phyloP scores from a whole-genome alignment of 257 asterid genomes.

The Solanum stenotomum region DNA sequence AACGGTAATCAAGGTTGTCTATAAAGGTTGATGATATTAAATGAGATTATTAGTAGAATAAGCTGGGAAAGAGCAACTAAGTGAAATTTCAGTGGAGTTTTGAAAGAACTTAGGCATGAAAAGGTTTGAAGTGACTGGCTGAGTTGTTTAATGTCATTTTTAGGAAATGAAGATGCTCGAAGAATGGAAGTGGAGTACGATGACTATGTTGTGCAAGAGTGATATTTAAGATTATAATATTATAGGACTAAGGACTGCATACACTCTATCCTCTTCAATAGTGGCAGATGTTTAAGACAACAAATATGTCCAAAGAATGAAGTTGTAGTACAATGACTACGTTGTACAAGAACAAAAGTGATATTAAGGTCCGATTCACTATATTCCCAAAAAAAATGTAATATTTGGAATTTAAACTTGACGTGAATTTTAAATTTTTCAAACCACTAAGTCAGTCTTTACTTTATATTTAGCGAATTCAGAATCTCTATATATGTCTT shows the following conservation, averaged over 20 bases:
- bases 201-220: background rate
- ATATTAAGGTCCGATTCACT: background rate
- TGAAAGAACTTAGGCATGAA: background rate
- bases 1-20: slow-evolving; percentile 17
- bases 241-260: too few species aligned
- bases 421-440: too few species aligned
- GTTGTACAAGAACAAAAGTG: background rate
- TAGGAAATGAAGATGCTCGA: background rate
- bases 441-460: background rate
- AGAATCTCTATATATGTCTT: too few species aligned
- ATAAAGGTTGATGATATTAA: too few species aligned
- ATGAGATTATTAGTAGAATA: background rate
- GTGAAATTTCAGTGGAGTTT: background rate
- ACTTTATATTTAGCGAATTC: too few species aligned
- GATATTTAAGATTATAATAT: too few species aligned
- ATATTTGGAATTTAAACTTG: too few species aligned
- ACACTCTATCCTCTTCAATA: too few species aligned
- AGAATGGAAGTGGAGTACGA: too few species aligned
- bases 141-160: background rate
- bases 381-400: too few species aligned
- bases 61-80: background rate
- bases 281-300: background rate
- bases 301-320: background rate
- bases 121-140: background rate
- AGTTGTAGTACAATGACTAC: background rate